Evolutionary conservation across 1,284 basidiomycete species (phyloP), one percentile per base, ranked within the genome.

Genomic region (Gymnopus androsaceus): DNA sequence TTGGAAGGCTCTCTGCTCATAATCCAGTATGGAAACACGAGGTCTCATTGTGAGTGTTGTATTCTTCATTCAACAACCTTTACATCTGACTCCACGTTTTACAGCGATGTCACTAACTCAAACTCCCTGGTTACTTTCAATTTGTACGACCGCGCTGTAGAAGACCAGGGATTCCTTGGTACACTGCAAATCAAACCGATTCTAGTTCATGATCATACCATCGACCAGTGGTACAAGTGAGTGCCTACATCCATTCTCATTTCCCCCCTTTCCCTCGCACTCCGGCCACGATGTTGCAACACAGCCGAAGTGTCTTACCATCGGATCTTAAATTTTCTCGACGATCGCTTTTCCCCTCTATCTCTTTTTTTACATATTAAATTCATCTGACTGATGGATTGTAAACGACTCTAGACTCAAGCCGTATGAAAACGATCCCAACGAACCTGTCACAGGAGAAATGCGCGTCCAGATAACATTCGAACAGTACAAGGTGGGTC

Each of bases 11-110:
- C 49, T 85, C 83, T 45, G 79, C 90, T 40, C 85, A 92, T 68
- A 98, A 95, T 75, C 96, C 97, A 11, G 88, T 96, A 15, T 99
- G 97, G 97, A 98, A 99, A 76, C 95, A 98, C 72, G 90, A 98
- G 72, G 96, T 98, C 46, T 90, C 92, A 37, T 98, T 98, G 94
- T 95, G 73, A 76, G 94, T 83, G 34, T 15, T 49, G 33, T 53
- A 27, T 52, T 64, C 48, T 49, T 59, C 56, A 31, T 27, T 57
- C 56, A 49, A 7, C 63, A 34, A 55, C 59, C 63, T 54, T 54
- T 47, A 56, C 57, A 58, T 61, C 48, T 52, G 21, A 45, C n/a
- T 15, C 42, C 1, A 21, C 19, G 12, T 47, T 34, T 25, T n/a
- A 25, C 64, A 97, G 94, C 78, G 97, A 99, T 74, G 92, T 99